Base-by-base conservation (phyloP, 371 early-diverging fungal species). In the Lichtheimia ramosa region DNA sequence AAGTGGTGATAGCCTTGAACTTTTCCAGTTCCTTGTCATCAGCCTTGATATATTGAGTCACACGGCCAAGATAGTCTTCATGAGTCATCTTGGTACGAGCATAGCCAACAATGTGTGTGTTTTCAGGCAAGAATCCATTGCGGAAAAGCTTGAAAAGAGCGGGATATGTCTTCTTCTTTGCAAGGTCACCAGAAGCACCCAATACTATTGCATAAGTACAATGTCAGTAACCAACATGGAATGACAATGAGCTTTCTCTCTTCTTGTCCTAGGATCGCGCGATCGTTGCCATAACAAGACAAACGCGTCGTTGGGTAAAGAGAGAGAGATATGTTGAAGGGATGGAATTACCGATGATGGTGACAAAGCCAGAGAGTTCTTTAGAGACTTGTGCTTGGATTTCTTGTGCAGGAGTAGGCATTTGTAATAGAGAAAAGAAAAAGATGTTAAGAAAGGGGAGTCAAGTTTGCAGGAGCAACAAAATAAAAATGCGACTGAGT, bases 141-240 rank as follows among this genome's bases (percentile, higher is more conserved):
- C 79, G 83, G 72, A 78, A 95, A 49, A 94, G 88, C 53, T 87
- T 90, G 68, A 89, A 99, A 27, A 96, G 86, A 7, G 98, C 95
- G 23, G 98, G 98, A 69, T 95, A 97, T 20, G 99, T 95, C 85
- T 99, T 99, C 66, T 95, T 95, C 84, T 93, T 95, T 51, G 95
- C 96, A 62, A 96, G 82, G 64, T 96, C 96, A 48, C 96, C 94
- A 18, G 93, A 92, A 12, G 94, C 94, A 55, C 94, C 94, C 46
- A 94, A 84, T 7, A 94, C 94, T 82, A 72, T 34, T 6, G 5
- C 34, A 34, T 10, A 34, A 0, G 10, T 8, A 34, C 5, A 4
- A 34, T 34, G 34, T 34, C 34, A 34, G 18, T 5, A 34, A 25
- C 15, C 51, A 56, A 23, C 13, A 50, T 49, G 41, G 3, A 42